phyloP scores from a whole-genome alignment of 495 filamentous ascomycete species.

The Penicillium subrubescens region DNA sequence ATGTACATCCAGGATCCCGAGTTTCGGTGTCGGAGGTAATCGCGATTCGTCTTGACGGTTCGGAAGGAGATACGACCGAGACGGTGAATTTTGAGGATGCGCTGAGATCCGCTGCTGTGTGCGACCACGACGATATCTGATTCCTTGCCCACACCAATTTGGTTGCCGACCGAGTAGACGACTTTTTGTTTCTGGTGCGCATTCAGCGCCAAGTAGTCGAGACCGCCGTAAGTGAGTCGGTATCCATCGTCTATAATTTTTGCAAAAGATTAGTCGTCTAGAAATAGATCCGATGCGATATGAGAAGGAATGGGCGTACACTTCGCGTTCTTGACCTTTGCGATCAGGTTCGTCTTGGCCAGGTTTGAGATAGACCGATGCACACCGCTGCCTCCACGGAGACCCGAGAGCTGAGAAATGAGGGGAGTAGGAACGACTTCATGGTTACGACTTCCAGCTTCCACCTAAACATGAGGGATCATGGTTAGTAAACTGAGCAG shows the following conservation, averaged over 20 bases:
- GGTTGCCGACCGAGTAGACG: constrained; percentile 90
- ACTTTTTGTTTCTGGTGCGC: constrained; percentile 74
- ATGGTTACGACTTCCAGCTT: constrained; percentile 93
- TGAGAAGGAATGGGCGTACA: constrained; percentile 46
- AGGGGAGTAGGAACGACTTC: constrained; percentile 91
- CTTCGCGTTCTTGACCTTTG: constrained; percentile 89
- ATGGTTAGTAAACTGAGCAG: constrained; percentile 38
- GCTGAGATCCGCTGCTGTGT: constrained; percentile 60
- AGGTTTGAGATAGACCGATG: constrained; percentile 84
- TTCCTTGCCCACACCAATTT: constrained; percentile 97
- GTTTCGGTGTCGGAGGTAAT: constrained; percentile 84
- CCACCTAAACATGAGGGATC: constrained; percentile 59
- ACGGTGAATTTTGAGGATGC: constrained; percentile 89
- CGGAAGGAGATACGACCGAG: constrained; percentile 97
- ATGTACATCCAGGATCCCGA: constrained; percentile 96
- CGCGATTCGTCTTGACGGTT: constrained; percentile 90
- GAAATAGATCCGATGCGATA: background rate
- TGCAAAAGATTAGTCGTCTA: constrained; percentile 20
- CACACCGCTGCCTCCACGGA: constrained; percentile 82
- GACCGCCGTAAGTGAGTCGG: constrained; percentile 91
- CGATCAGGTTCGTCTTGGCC: constrained; percentile 91
- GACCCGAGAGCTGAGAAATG: constrained; percentile 78
- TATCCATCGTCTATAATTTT: constrained; percentile 99
- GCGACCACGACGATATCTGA: constrained; percentile 94
- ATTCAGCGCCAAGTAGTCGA: constrained; percentile 94